Base-by-base conservation (phyloP, 1,284 basidiomycete species). In the Salmacisia buchloeana region DNA sequence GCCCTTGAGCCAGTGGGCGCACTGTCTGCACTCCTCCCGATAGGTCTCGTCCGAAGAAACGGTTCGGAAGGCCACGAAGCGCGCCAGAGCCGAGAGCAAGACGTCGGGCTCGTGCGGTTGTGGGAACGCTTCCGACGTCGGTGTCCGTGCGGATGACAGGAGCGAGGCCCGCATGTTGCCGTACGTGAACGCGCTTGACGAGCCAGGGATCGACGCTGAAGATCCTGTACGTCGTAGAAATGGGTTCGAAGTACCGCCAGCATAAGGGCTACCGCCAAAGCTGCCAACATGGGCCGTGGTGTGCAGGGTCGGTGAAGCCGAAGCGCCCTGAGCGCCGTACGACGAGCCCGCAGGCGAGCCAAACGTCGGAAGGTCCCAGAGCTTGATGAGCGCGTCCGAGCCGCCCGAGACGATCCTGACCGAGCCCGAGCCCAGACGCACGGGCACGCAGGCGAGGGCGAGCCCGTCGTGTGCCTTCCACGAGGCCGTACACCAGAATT, bases 21-120 rank as follows among this genome's bases (percentile, higher is more conserved):
- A 71, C 62, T 76, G 76, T 12, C 76, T 63, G 34, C 66, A 81
- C 71, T 94, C 89, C 80, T 97, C 94, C 29, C 87, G 84, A 74
- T 89, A 85, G 2, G 82, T 80, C 2, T 86, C 84, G 60, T 82
- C 81, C 60, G 86, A 87, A 72, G 90, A 92, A 60, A 97, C 85
- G 61, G 92, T 94, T 1, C 88, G 89, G 56, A 92, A 89, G 0
- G 91, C 87, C 6, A 97, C 85, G 67, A 98, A 92, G 74, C 89
- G 90, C 2, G 89, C 87, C 2, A 98, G 83, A 0, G 90, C 89
- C 72, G 83, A 82, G 9, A 85, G 81, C 74, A 85, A 82, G 7
- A 82, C 79, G 59, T 83, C 82, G 62, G 69, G 66, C 12, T 67
- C 62, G 2, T 65, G 58, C 12, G 15, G n/a, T n/a, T n/a, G n/a